phyloP scores from a whole-genome alignment of 305 asterid species.

The Fraxinus platypoda region DNA sequence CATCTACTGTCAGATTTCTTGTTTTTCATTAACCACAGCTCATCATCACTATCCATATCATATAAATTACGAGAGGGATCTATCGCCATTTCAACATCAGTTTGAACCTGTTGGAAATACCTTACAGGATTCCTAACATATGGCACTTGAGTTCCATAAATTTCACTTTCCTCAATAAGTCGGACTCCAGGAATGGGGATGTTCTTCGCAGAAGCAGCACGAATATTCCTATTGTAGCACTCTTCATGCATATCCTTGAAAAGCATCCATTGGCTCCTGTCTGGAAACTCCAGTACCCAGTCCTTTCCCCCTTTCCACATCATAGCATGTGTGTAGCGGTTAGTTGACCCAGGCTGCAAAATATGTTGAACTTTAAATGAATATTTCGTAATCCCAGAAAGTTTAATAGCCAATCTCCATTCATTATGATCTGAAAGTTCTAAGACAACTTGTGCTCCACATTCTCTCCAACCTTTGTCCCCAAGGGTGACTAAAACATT shows the following conservation, averaged over 20 bases:
- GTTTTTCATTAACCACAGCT: slow-evolving; percentile 57
- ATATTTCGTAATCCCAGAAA: slow-evolving; percentile 69
- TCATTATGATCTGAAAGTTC: slow-evolving; percentile 84
- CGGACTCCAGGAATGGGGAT: slow-evolving; percentile 97
- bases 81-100: slow-evolving; percentile 93
- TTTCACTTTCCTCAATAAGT: slow-evolving; percentile 63
- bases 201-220: slow-evolving; percentile 93
- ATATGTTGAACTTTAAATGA: slow-evolving; percentile 72
- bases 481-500: slow-evolving; percentile 72
- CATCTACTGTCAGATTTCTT: slow-evolving; percentile 28
- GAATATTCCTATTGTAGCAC: slow-evolving; percentile 85
- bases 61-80: slow-evolving; percentile 67
- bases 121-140: slow-evolving; percentile 52
- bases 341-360: slow-evolving; percentile 91
- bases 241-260: slow-evolving; percentile 98
- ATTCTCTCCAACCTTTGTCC: slow-evolving; percentile 96
- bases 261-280: slow-evolving; percentile 87
- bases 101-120: slow-evolving; percentile 78
- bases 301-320: slow-evolving; percentile 99
- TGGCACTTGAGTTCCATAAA: slow-evolving; percentile 46
- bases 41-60: slow-evolving; percentile 98
- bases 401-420: slow-evolving; percentile 76
- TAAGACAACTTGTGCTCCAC: slow-evolving; percentile 68
- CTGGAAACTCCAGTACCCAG: slow-evolving; percentile 94
- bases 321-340: slow-evolving; percentile 96